Percentiles rank a stretch among this genome's conserved stretches.
Evolutionary conservation across 2,329 filamentous ascomycete genomes (phyloP).

Genomic region (Colletotrichum sp.): DNA sequence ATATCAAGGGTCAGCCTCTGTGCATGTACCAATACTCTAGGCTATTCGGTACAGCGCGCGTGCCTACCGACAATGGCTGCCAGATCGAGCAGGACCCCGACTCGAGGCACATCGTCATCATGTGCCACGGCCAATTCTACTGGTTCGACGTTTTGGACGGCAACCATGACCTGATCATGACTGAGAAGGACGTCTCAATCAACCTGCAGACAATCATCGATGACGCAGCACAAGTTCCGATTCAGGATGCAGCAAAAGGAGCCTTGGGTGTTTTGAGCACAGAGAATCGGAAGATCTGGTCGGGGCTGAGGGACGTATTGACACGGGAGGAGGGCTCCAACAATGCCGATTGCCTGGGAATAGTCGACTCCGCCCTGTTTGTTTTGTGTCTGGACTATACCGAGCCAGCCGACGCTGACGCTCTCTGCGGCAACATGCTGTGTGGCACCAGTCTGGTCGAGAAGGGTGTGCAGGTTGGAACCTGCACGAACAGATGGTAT

Average conservation of each 20-base stretch:
- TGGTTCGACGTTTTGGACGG: constrained; percentile 98
- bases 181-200: constrained; percentile 87
- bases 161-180: constrained; percentile 96
- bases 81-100: constrained; percentile 93
- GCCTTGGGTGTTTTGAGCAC: constrained; percentile 93
- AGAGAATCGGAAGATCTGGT: constrained; percentile 97
- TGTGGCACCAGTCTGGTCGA: constrained; percentile 93
- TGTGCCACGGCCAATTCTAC: constrained; percentile 96
- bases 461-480: constrained; percentile 93
- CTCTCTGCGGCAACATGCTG: constrained; percentile 98
- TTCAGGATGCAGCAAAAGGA: constrained; percentile 94
- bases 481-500: constrained; percentile 98
- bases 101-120: constrained; percentile 91
- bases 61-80: constrained; percentile 93
- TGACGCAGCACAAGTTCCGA: constrained; percentile 86
- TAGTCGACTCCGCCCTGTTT: constrained; percentile 93
- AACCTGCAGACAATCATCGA: constrained; percentile 93
- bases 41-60: constrained; percentile 91
- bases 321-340: constrained; percentile 87
- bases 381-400: constrained; percentile 92
- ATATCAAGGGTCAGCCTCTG: constrained; percentile 79
- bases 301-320: constrained; percentile 84
- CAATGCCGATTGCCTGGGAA: constrained; percentile 94
- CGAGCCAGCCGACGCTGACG: constrained; percentile 79
- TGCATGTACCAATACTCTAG: constrained; percentile 99